These are phyloP conservation scores for Truncatella angustata DNA, from an alignment of 2,329 filamentous ascomycete genomes.

Conservation along the genomic window DNA sequence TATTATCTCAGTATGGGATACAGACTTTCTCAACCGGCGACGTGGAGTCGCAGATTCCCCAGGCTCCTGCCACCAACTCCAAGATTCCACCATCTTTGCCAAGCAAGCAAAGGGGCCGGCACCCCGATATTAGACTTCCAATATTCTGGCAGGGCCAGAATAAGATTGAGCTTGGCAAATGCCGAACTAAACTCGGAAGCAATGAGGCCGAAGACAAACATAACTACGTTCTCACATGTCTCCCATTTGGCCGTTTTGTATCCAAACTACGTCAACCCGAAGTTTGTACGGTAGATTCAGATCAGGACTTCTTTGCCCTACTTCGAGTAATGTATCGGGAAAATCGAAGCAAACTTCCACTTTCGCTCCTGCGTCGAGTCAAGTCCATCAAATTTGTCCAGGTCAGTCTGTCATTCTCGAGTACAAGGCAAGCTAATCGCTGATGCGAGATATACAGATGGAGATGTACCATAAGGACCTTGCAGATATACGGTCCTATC, in stretches of 20 bases:
- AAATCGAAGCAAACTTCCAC: not conserved
- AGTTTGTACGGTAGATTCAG: slow-evolving; percentile 18
- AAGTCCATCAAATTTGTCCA: slow-evolving; percentile 15
- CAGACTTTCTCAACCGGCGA: not conserved
- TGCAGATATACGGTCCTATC: slow-evolving; percentile 13
- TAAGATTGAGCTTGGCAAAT: not conserved
- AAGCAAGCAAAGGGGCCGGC: too few relatives aligned
- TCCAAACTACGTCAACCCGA: slow-evolving; percentile 17
- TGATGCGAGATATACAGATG: too few relatives aligned
- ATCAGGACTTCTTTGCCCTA: slow-evolving; percentile 18
- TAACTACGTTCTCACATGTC: slow-evolving; percentile 16
- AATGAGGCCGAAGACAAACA: not conserved
- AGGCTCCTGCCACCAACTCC: not conserved
- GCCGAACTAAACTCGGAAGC: not conserved
- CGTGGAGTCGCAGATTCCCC: not conserved
- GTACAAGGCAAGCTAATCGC: too few relatives aligned
- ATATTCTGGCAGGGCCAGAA: not conserved
- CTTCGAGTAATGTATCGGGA: slow-evolving; percentile 12
- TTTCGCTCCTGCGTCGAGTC: slow-evolving; percentile 12
- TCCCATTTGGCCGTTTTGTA: slow-evolving; percentile 15
- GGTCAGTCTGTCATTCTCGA: not conserved
- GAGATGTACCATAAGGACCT: slow-evolving; percentile 16
- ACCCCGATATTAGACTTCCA: not conserved
- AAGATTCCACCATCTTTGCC: not conserved
- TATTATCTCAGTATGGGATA: not conserved